Evolutionary conservation across 371 early-diverging fungal species (phyloP).

Genomic region (Mortierella sp.): DNA sequence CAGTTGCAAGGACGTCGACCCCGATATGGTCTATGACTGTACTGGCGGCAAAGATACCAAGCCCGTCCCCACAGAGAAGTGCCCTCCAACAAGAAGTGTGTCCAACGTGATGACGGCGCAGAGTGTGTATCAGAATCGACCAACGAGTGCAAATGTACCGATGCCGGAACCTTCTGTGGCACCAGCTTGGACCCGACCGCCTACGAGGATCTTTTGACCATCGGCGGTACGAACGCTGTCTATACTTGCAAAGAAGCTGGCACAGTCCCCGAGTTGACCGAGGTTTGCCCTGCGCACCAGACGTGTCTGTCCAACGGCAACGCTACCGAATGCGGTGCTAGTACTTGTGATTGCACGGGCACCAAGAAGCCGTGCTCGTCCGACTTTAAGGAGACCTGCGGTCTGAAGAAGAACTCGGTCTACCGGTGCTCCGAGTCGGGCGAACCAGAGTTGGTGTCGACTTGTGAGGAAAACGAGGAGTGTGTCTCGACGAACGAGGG

Average conservation of each 20-base stretch:
- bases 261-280: not conserved
- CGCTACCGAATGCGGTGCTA: not conserved
- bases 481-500: constrained; percentile 1
- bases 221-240: not conserved
- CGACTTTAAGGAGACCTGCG: not conserved
- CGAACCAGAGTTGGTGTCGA: not conserved
- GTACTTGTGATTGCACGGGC: not conserved
- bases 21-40: not conserved
- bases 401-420: not conserved
- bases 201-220: not conserved
- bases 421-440: not conserved
- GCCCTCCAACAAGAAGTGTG: not conserved
- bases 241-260: not conserved
- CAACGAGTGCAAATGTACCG: constrained; percentile 1
- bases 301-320: not conserved
- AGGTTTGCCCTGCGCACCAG: not conserved
- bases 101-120: not conserved
- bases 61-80: not conserved
- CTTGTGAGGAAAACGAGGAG: not conserved
- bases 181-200: not conserved
- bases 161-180: not conserved
- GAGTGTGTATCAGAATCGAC: not conserved
- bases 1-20: not conserved
- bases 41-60: not conserved
- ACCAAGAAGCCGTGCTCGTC: not conserved